Conservation (phyloP, 108 stramenopile genomes). For the Bacterosira constricta region DNA sequence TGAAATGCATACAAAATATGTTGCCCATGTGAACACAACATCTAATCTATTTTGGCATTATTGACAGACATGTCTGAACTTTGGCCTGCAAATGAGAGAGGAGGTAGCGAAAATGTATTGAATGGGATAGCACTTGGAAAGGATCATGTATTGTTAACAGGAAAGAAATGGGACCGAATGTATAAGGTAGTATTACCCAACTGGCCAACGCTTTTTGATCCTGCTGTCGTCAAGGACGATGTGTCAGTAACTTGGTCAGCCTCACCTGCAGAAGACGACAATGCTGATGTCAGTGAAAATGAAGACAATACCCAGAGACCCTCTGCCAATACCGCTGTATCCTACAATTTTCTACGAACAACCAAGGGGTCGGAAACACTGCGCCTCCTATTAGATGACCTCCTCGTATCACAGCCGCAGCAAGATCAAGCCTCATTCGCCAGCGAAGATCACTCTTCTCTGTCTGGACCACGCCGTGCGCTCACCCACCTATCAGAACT, state of each 20-base stretch:
- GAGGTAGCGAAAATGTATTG: conserved; percentile 65
- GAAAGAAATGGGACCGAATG: conserved; percentile 75
- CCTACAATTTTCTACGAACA: conserved; percentile 20
- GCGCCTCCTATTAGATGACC: conserved; percentile 17
- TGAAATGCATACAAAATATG: neutral
- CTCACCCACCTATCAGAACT: conserved; percentile 9
- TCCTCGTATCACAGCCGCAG: neutral
- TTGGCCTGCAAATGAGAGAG: conserved; percentile 56
- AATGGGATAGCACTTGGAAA: conserved; percentile 84
- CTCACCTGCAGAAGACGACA: neutral
- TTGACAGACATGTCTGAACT: conserved; percentile 62
- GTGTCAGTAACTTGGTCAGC: neutral
- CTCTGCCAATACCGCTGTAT: neutral
- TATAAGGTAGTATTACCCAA: conserved; percentile 53
- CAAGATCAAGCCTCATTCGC: neutral
- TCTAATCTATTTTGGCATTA: neutral
- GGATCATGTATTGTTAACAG: conserved; percentile 75
- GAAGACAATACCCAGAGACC: neutral
- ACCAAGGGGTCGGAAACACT: conserved; percentile 14
- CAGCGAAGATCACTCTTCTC: neutral
- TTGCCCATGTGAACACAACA: neutral
- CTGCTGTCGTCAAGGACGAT: neutral
- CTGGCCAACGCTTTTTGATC: conserved; percentile 39
- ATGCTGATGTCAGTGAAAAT: neutral
- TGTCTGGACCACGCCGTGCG: conserved; percentile 17